These are phyloP conservation scores for Rhizopogon roseolus DNA, from an alignment of 768 basidiomycete species.

Conservation along the genomic window DNA sequence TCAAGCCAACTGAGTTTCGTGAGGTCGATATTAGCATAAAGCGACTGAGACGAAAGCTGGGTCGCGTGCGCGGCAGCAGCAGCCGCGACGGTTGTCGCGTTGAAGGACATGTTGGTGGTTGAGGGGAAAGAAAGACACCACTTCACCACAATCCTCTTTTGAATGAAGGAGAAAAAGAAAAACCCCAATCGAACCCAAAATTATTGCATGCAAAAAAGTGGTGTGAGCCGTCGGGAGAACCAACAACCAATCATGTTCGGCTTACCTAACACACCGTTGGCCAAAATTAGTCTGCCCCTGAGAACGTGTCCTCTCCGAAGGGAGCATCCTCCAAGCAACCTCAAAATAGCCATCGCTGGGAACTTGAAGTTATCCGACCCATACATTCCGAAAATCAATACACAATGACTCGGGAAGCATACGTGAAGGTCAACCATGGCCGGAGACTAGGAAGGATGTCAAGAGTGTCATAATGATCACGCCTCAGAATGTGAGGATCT, in stretches of 20 bases:
- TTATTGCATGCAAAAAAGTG: constrained; percentile 4
- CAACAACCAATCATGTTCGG: constrained; percentile 15
- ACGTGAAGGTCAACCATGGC: no score
- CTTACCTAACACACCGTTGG: constrained; percentile 10
- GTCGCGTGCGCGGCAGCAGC: constrained; percentile 19
- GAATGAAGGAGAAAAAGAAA: no score
- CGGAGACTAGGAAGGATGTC: no score
- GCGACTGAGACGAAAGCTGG: constrained; percentile 30
- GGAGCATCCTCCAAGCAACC: no score
- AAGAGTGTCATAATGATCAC: no score
- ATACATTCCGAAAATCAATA: no score
- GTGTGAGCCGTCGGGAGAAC: constrained; percentile 16
- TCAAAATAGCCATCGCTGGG: no score
- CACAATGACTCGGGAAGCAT: no score
- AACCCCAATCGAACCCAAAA: no score
- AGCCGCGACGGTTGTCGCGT: constrained; percentile 22
- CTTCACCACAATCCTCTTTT: constrained; percentile 1
- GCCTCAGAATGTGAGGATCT: no score
- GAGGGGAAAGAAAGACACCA: not conserved
- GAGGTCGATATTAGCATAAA: constrained; percentile 59
- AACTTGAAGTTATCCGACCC: no score
- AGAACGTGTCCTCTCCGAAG: no score
- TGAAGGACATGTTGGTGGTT: constrained; percentile 36
- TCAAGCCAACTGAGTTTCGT: constrained; percentile 65
- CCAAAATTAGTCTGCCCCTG: not conserved